Base-by-base conservation (phyloP, 164 flowering plant genomes). In the Protea cynaroides region DNA sequence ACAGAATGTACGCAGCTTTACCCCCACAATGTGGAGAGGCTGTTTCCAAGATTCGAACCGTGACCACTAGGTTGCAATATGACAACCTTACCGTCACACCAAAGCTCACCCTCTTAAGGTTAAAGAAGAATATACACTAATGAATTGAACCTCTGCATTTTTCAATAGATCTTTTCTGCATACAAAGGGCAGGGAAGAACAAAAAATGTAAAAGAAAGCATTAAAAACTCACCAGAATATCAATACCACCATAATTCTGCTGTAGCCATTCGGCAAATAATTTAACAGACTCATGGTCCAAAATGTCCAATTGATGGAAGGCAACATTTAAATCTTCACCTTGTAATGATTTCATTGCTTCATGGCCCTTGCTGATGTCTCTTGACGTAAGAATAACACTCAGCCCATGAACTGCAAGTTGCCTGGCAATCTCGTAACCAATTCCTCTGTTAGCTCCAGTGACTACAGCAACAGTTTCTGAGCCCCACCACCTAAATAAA, bases 391-490 rank as follows among this genome's bases (percentile, higher is more conserved):
- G 72, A 56, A 88, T 59, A 18, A 89, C 92, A 0, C 81, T 81
- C 67, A 92, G 46, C 37, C 96, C 96, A 69, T 88, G 96, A 7
- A 34, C 70, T 6, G 90, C 90, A 34, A 89, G 88, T 63, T 91
- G 96, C 29, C 83, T 84, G 1, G 76, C 89, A 71, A 88, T 91
- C 82, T 92, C 99, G 69, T 84, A 88, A 37, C 99, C 99, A 66
- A 94, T 89, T 51, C 97, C 97, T 73, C 97, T 78, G 66, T 91
- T 94, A 34, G 88, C 88, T 52, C 97, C 97, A 12, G 97, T 94
- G 65, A 94, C 97, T 62, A 88, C 97, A 18, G 97, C 97, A 64
- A 88, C 62, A 8, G 91, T 89, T 53, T 89, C 89, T 54, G 82
- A 53, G 37, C 79, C 68, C 98, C 98, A 90, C 98, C 98, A 94